These are phyloP conservation scores for Aureobasidium sp. DNA, from an alignment of 2,329 filamentous ascomycete genomes.

Conservation along the genomic window DNA sequence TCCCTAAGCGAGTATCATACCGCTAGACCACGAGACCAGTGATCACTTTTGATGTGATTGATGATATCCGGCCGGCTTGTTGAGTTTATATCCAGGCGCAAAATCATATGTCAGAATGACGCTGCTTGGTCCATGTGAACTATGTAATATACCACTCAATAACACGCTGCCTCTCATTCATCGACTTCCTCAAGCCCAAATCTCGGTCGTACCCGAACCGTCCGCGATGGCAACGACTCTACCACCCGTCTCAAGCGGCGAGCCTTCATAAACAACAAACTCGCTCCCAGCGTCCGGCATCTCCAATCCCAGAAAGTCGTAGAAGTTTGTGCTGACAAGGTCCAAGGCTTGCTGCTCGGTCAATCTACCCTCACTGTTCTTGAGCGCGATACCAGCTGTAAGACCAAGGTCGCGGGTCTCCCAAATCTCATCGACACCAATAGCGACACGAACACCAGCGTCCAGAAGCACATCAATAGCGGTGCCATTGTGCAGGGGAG, in stretches of 20 bases:
- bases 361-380: conserved; percentile 51
- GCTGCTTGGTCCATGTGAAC: too few species aligned
- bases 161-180: not conserved
- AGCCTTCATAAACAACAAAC: conserved; percentile 59
- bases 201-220: conserved; percentile 28
- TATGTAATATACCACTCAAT: too few species aligned
- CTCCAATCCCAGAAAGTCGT: conserved; percentile 49
- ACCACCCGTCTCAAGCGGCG: conserved; percentile 53
- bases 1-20: conserved; percentile 19
- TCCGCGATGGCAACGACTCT: conserved; percentile 49
- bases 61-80: not conserved
- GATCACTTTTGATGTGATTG: not conserved
- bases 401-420: conserved; percentile 53
- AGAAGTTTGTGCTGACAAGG: conserved; percentile 52
- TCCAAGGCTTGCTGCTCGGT: conserved; percentile 50
- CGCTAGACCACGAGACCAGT: conserved; percentile 17
- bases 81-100: not conserved
- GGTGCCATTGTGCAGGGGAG: conserved; percentile 60
- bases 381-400: conserved; percentile 52
- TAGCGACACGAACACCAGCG: conserved; percentile 52
- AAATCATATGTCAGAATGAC: not conserved
- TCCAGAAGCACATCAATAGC: conserved; percentile 51
- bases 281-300: conserved; percentile 30
- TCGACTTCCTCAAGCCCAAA: conserved; percentile 20
- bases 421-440: conserved; percentile 58